Evolutionary conservation across 73 alveolate genomes (phyloP).

Genomic region (Paramecium pentaurelia): DNA sequence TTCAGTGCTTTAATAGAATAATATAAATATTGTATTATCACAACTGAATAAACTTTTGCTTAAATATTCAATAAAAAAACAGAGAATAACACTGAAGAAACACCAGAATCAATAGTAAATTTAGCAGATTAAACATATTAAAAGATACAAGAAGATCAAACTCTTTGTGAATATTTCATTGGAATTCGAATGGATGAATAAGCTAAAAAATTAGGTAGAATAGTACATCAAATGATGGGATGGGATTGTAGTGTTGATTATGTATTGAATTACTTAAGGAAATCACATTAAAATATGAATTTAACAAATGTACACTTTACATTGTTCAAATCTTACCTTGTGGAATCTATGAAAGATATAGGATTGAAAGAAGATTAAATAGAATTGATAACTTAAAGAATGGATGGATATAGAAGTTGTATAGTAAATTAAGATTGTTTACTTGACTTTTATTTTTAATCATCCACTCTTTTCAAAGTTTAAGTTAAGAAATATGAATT

Average conservation of each 20-base stretch:
- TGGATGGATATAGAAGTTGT: conserved; percentile 47
- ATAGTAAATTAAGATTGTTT: conserved; percentile 4
- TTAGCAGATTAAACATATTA: neutral
- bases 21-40: neutral
- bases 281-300: conserved; percentile 2
- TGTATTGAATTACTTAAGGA: neutral
- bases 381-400: neutral
- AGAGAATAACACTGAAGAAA: neutral
- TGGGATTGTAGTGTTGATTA: conserved; percentile 13
- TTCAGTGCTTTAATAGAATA: conserved; percentile 30
- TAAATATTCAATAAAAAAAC: neutral
- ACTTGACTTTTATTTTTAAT: neutral
- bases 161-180: neutral
- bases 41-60: neutral
- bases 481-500: conserved; percentile 1
- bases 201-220: conserved; percentile 37
- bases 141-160: neutral
- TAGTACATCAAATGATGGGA: conserved; percentile 10
- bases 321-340: neutral
- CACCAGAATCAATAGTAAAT: neutral
- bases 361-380: neutral
- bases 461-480: neutral
- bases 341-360: conserved; percentile 35
- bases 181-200: neutral
- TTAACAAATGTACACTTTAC: conserved; percentile 45